These are phyloP conservation scores for Tuber borchii DNA, from an alignment of 495 filamentous ascomycete genomes.

Conservation along the genomic window DNA sequence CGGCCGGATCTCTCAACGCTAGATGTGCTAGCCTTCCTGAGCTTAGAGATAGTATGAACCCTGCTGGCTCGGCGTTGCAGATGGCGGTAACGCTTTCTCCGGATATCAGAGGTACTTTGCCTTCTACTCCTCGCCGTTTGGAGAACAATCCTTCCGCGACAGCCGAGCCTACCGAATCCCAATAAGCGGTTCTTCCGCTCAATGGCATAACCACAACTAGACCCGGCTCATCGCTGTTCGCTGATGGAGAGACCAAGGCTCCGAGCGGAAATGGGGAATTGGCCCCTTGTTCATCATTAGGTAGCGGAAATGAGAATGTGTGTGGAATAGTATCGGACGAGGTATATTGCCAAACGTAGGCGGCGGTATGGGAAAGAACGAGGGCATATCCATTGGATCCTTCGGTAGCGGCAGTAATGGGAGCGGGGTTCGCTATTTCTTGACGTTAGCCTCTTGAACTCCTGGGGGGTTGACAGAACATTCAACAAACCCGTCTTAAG, in stretches of 20 bases:
- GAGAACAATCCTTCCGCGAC: constrained; percentile 40
- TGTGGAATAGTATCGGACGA: constrained; percentile 58
- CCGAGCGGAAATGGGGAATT: constrained; percentile 66
- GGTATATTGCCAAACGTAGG: constrained; percentile 82
- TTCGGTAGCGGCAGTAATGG: constrained; percentile 43
- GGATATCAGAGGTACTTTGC: constrained; percentile 52
- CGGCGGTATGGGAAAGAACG: constrained; percentile 68
- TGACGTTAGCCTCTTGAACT: constrained; percentile 29
- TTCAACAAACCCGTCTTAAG: constrained; percentile 49
- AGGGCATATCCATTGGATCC: constrained; percentile 66
- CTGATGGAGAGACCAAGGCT: constrained; percentile 65
- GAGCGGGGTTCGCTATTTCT: constrained; percentile 19
- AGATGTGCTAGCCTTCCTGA: constrained; percentile 79
- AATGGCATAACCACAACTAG: constrained; percentile 75
- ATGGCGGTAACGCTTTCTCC: constrained; percentile 72
- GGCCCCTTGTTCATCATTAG: constrained; percentile 52
- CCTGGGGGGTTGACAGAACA: constrained; percentile 30
- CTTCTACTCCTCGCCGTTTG: constrained; percentile 54
- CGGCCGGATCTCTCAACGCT: constrained; percentile 74
- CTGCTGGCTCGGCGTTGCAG: constrained; percentile 74
- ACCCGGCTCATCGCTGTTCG: constrained; percentile 67
- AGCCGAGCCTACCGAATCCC: constrained; percentile 66
- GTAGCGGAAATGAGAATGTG: constrained; percentile 67
- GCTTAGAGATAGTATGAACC: constrained; percentile 75
- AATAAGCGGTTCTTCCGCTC: constrained; percentile 80